Evolutionary conservation across 2,329 filamentous ascomycete genomes (phyloP), one percentile per base, ranked within the genome.

Genomic region (Cephalotrichum gorgonifer): DNA sequence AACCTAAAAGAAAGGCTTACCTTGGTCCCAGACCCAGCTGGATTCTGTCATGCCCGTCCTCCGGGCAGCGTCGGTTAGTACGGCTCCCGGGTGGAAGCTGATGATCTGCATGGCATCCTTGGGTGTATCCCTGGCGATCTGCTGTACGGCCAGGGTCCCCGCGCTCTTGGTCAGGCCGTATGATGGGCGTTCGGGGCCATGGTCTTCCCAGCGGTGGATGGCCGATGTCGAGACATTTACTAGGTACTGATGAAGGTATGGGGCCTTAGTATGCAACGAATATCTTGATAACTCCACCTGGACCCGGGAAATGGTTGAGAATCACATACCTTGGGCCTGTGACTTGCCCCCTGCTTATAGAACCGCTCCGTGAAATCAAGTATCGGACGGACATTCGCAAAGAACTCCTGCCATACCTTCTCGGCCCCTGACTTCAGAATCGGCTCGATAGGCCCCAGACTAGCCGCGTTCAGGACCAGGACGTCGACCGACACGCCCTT

Each of bases 71-170:
- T 59, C 11, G 53, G 58, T 3, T 63, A 64, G 12, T 61, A 66
- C 61, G 51, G 57, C 50, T 2, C 71, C 71, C 0, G 72, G 72
- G 27, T 74, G 70, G n/a, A 73, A 55, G 28, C 69, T 65, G 11
- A 67, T 57, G 0, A 72, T 63, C 9, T 61, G 57, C 14, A 72
- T 43, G 5, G 56, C 54, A 0, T 64, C n/a, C 3, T 14, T 11
- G 6, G 3, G 3, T 11, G 17, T 17, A 17, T 41, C 35, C 17
- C 20, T 41, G n/a, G 35, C 35, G 14, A 41, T 41, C 35, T 41
- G 35, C 20, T 41, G 35, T 41, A 41, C 15, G 5, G 20, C 15
- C 15, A 41, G 35, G 17, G 35, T 11, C 3, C n/a, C 35, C 3
- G n/a, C 5, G 20, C 20, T 41, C 35, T 41, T 41, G 12, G 35